Conservation (phyloP, 805 yeast genomes). For the Candida railenensis region DNA sequence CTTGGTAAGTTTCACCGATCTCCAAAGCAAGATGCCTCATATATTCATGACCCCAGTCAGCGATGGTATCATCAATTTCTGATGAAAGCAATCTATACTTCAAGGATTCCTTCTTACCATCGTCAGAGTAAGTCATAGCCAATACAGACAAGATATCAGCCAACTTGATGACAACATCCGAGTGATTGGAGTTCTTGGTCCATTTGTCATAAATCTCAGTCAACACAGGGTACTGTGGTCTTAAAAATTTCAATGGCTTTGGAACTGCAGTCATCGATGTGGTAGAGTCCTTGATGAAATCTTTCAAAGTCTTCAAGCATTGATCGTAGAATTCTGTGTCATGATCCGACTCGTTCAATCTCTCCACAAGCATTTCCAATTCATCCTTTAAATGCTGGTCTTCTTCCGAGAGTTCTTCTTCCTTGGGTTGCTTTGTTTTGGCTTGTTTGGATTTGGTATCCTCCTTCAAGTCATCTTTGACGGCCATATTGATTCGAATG, state of each 20-base stretch:
- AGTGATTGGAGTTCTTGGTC: constrained; percentile 35
- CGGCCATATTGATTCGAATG: constrained; percentile 25
- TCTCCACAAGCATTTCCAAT: constrained; percentile 82
- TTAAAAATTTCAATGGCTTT: constrained; percentile 91
- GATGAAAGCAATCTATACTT: constrained; percentile 65
- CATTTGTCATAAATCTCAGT: constrained; percentile 66
- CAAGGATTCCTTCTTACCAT: constrained; percentile 74
- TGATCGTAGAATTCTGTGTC: constrained; percentile 48
- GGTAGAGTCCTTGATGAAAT: constrained; percentile 84
- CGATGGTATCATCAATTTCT: constrained; percentile 55
- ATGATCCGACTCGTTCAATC: constrained; percentile 56
- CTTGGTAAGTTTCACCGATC: constrained; percentile 84
- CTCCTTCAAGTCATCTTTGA: constrained; percentile 21
- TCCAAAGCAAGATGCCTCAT: constrained; percentile 94
- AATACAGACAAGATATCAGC: constrained; percentile 91
- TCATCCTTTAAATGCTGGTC: constrained; percentile 86
- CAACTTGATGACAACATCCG: constrained; percentile 50
- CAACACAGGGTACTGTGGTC: constrained; percentile 80
- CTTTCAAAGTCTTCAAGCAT: constrained; percentile 70
- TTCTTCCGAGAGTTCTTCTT: constrained; percentile 90
- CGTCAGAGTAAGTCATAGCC: constrained; percentile 91
- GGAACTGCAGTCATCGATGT: constrained; percentile 99
- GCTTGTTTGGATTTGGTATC: constrained; percentile 15
- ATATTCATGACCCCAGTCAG: constrained; percentile 98
- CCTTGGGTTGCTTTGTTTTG: constrained; percentile 34